Conservation (phyloP, 108 stramenopile genomes). For the Stephanodiscus minutulus region DNA sequence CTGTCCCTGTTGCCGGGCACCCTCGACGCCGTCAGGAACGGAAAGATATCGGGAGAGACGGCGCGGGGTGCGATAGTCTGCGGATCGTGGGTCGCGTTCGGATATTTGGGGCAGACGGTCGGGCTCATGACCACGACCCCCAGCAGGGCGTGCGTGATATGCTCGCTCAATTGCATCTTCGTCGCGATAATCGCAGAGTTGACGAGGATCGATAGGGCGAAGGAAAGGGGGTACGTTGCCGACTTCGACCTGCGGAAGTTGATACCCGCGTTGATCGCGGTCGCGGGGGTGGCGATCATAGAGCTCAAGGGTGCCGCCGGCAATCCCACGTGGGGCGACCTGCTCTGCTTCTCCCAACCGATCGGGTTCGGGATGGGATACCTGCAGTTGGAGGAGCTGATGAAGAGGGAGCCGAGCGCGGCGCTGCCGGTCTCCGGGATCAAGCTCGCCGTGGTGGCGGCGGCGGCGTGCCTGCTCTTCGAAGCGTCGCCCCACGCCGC, state of each 20-base stretch:
- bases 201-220: constrained; percentile 47
- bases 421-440: constrained; percentile 65
- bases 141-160: constrained; percentile 71
- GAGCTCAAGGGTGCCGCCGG: constrained; percentile 68
- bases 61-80: constrained; percentile 56
- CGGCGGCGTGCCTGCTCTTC: constrained; percentile 57
- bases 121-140: constrained; percentile 68
- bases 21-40: constrained; percentile 31
- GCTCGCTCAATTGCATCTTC: constrained; percentile 75
- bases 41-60: constrained; percentile 55
- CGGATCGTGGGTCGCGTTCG: constrained; percentile 77
- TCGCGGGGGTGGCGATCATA: constrained; percentile 68
- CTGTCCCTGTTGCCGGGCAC: constrained; percentile 46
- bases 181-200: constrained; percentile 68
- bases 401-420: constrained; percentile 64
- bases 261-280: constrained; percentile 63
- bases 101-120: constrained; percentile 69
- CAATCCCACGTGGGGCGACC: constrained; percentile 61
- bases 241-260: constrained; percentile 58
- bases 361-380: constrained; percentile 83
- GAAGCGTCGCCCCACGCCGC: constrained; percentile 48
- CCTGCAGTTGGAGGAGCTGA: constrained; percentile 63
- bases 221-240: constrained; percentile 21
- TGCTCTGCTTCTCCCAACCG: constrained; percentile 72
- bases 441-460: constrained; percentile 58